phyloP scores from a whole-genome alignment of 1,139 yeast species.

The Blastobotrys persicus region DNA sequence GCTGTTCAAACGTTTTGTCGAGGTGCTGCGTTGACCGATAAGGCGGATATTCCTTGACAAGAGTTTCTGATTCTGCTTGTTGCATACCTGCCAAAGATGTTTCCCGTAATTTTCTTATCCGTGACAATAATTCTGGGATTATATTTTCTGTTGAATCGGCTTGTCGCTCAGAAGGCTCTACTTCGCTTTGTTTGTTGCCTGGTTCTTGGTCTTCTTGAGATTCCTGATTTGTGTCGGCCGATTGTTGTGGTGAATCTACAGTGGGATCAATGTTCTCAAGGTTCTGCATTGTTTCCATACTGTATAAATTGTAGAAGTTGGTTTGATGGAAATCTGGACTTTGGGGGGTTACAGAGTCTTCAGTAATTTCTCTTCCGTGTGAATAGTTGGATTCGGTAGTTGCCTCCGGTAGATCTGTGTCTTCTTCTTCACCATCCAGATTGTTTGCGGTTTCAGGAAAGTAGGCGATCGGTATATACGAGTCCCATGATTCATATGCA shows the following conservation, averaged over 20 bases:
- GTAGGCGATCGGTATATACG: slow-evolving; percentile 1
- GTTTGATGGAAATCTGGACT: background rate
- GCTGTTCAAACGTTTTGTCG: background rate
- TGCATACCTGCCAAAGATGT: background rate
- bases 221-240: background rate
- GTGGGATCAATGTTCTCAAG: background rate
- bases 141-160: background rate
- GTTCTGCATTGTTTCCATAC: background rate
- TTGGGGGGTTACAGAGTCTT: background rate
- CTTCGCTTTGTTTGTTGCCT: background rate
- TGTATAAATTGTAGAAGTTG: background rate
- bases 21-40: background rate
- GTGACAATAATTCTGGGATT: background rate
- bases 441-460: background rate
- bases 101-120: background rate
- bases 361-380: background rate
- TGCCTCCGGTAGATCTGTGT: background rate
- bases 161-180: background rate
- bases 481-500: background rate
- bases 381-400: slow-evolving; percentile 1
- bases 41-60: too few species aligned
- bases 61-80: background rate
- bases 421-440: background rate
- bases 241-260: slow-evolving; percentile 1
- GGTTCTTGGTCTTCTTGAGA: background rate